A percentile compares a stretch with the other conserved stretches of the same genome.
phyloP scores from a whole-genome alignment of 2,329 filamentous ascomycete species.

The Orbilia quercus region DNA sequence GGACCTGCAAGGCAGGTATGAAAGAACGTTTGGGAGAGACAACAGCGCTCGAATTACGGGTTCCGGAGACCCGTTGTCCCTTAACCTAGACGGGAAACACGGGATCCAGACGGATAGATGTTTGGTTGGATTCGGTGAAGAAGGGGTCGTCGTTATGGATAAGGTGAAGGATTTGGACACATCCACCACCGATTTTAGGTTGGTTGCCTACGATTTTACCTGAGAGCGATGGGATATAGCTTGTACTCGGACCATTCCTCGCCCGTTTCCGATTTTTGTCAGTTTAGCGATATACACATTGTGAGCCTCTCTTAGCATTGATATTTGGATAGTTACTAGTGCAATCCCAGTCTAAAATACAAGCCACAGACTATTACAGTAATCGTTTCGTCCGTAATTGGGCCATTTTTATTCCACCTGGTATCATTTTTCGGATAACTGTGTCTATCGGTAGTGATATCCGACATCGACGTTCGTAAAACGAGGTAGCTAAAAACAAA shows the following conservation, averaged over 20 bases:
- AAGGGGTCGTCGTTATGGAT: constrained; percentile 87
- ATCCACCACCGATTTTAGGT: constrained; percentile 67
- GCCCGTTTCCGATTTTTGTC: too few relatives aligned
- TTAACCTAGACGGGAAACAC: constrained; percentile 60
- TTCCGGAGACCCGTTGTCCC: constrained; percentile 57
- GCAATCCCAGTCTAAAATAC: too few relatives aligned
- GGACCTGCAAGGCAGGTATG: constrained; percentile 78
- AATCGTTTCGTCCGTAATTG: too few relatives aligned
- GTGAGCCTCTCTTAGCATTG: too few relatives aligned
- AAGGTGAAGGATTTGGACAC: constrained; percentile 73
- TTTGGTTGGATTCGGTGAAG: constrained; percentile 85
- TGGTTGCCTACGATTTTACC: constrained; percentile 90
- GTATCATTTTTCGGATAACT: too few relatives aligned
- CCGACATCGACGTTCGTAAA: too few relatives aligned
- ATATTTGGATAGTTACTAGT: too few relatives aligned
- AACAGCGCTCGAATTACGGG: constrained; percentile 25
- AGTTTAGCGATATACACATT: too few relatives aligned
- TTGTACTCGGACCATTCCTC: background rate
- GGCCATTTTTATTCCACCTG: too few relatives aligned
- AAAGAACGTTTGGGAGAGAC: constrained; percentile 37
- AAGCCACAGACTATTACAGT: too few relatives aligned
- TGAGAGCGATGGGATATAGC: constrained; percentile 61
- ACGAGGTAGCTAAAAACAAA: too few relatives aligned
- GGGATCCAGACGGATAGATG: constrained; percentile 69
- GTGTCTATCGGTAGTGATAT: too few relatives aligned